phyloP scores from a whole-genome alignment of 148 eudicot genomes.

The Cornus suecica region DNA sequence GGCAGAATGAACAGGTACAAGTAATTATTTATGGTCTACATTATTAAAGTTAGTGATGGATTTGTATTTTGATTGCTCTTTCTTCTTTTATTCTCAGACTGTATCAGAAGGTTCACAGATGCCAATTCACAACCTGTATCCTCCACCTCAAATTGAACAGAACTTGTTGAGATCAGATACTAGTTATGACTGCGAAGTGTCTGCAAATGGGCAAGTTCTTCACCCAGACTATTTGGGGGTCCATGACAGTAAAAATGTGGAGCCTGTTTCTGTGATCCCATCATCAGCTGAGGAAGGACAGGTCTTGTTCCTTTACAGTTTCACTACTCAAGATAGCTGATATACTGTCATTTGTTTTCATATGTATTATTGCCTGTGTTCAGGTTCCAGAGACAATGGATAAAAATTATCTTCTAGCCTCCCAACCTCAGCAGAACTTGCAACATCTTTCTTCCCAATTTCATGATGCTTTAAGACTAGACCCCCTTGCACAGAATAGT shows the following conservation, averaged over 20 bases:
- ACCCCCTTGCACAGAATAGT: slow-evolving; percentile 35
- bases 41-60: background rate
- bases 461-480: slow-evolving; percentile 57
- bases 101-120: slow-evolving; percentile 45
- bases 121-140: slow-evolving; percentile 43
- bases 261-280: slow-evolving; percentile 35
- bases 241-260: slow-evolving; percentile 36
- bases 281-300: slow-evolving; percentile 44
- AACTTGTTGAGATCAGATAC: slow-evolving; percentile 43
- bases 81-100: slow-evolving; percentile 35
- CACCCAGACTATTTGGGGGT: slow-evolving; percentile 46
- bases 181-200: slow-evolving; percentile 46
- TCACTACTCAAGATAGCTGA: background rate
- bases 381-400: slow-evolving; percentile 49
- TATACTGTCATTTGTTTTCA: background rate
- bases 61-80: background rate
- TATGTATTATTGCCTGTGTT: background rate
- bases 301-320: slow-evolving; percentile 28
- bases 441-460: slow-evolving; percentile 82
- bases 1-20: slow-evolving; percentile 79
- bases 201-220: slow-evolving; percentile 53
- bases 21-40: slow-evolving; percentile 1
- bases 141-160: slow-evolving; percentile 48
- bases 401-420: slow-evolving; percentile 34
- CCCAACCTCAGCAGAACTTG: slow-evolving; percentile 59